Evolutionary conservation across 331 rosid genomes (phyloP), one percentile per base, ranked within the genome.

Genomic region (Saraca asoca): DNA sequence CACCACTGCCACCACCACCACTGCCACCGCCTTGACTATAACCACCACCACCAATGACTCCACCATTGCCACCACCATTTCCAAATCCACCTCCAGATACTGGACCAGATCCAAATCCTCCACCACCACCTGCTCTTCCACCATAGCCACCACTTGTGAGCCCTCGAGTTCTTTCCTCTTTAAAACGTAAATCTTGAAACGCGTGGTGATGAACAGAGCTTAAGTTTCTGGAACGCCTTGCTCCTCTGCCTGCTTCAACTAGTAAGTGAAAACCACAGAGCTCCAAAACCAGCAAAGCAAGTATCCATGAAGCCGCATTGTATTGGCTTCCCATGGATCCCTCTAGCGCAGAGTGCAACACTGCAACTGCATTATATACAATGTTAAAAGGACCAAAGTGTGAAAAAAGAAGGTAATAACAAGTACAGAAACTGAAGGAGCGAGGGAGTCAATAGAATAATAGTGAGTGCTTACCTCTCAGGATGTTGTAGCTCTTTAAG

Each of bases 201-300:
- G 2, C 43, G 24, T 50, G 20, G 29, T n/a, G n/a, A 24, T 24
- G 31, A 24, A 24, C 31, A 24, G 31, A 24, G 31, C 31, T 24
- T 3, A 24, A 43, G 0, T 9, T 43, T 43, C 35, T 12, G 58
- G 10, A n/a, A 56, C 5, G 66, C 72, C 54, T 79, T 44, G 69
- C 79, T 56, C 54, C 51, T 66, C 48, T 68, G 2, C 77, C 50
- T 15, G 87, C 85, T 9, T 73, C 76, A 49, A 73, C 69, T 20
- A 60, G 43, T 13, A 48, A 33, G 48, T 17, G 2, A 54, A 64
- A 35, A 42, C 68, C 20, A 5, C 19, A 29, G 9, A 80, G 17
- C 58, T 68, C 79, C 54, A 58, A 12, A 37, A 56, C 81, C 64
- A 77, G 39, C 51, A 81, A 18, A 52, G 33, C 41, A 38, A 73